Evolutionary conservation across 1,284 basidiomycete species (phyloP), one percentile per base, ranked within the genome.

Genomic region (Sanghuangporus weigelae): DNA sequence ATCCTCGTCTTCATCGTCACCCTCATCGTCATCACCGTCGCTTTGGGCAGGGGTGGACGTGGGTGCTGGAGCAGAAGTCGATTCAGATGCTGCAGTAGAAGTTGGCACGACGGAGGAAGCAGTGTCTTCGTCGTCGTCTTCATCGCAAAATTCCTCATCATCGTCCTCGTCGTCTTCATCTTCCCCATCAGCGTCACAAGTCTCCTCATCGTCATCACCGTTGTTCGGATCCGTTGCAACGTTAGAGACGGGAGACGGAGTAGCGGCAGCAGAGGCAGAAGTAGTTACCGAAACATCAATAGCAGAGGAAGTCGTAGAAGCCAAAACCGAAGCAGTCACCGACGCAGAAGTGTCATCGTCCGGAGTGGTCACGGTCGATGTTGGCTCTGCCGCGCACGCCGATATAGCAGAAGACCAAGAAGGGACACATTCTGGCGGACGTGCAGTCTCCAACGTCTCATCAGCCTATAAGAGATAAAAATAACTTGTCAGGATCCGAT

Each of bases 91-190:
- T 21, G 59, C 23, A 19, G 26, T 39, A 23, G 51, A 54, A 2
- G 57, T 46, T 39, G 68, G 64, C 49, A 53, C 46, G 31, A 58
- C 39, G 42, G 71, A 12, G 26, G 65, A 53, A 57, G 68, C 53
- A 39, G 71, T 67, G 51, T 73, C 73, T 42, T 50, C 50, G 26
- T 54, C 60, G 6, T 71, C 71, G 51, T 76, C 75, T 51, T 74
- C 73, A 35, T 46, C 44, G 44, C 44, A 46, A 46, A 19, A 72
- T 39, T 71, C 68, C 50, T 73, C 73, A 44, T 57, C 42, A 31
- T 59, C 57, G 23, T 46, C 40, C n/a, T 71, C 72, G 48, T 76
- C 74, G 53, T 74, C 73, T 31, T 71, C 57, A 51, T 62, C 61
- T 31, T 56, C 63, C 50, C 59, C 62, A 44, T 72, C 69, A 50